Percentiles rank a stretch among this genome's conserved stretches.
Conservation (phyloP, 805 yeast species). For the Suhomyces canberraensis region DNA sequence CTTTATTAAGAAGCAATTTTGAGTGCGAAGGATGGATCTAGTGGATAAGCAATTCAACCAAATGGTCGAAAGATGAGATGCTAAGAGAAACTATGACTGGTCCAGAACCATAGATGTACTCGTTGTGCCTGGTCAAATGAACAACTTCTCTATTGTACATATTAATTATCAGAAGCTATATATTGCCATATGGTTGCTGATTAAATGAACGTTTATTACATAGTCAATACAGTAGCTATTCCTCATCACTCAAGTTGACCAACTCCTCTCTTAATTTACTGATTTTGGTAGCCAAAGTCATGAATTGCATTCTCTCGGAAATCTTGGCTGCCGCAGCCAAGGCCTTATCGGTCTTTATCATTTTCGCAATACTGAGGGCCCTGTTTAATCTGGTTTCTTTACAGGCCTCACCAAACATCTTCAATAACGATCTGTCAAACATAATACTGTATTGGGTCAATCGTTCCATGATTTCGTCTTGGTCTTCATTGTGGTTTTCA, state of each 20-base stretch:
- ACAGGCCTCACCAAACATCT: slow-evolving; percentile 73
- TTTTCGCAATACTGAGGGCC: slow-evolving; percentile 66
- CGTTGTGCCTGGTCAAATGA: too few relatives aligned
- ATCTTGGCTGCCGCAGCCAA: slow-evolving; percentile 80
- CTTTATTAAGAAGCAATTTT: slow-evolving; percentile 49
- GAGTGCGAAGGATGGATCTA: slow-evolving; percentile 7
- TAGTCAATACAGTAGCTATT: too few relatives aligned
- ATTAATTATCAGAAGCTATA: too few relatives aligned
- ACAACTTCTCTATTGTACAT: too few relatives aligned
- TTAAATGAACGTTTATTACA: not conserved
- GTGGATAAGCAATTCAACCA: too few relatives aligned
- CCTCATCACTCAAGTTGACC: slow-evolving; percentile 18
- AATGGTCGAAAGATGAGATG: too few relatives aligned
- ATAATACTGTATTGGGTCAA: slow-evolving; percentile 50
- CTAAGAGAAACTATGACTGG: too few relatives aligned
- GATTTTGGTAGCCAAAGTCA: slow-evolving; percentile 35
- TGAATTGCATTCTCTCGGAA: slow-evolving; percentile 58
- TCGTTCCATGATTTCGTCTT: slow-evolving; percentile 46
- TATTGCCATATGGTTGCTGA: too few relatives aligned
- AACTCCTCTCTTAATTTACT: slow-evolving; percentile 37
- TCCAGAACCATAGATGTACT: too few relatives aligned
- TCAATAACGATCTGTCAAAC: slow-evolving; percentile 75
- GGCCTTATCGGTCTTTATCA: slow-evolving; percentile 74
- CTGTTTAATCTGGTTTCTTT: slow-evolving; percentile 58
- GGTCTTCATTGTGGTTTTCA: slow-evolving; percentile 24